Percentiles rank a stretch among this genome's conserved stretches.
Evolutionary conservation across 1,284 basidiomycete species (phyloP).

Genomic region (Pseudozyma thailandica): DNA sequence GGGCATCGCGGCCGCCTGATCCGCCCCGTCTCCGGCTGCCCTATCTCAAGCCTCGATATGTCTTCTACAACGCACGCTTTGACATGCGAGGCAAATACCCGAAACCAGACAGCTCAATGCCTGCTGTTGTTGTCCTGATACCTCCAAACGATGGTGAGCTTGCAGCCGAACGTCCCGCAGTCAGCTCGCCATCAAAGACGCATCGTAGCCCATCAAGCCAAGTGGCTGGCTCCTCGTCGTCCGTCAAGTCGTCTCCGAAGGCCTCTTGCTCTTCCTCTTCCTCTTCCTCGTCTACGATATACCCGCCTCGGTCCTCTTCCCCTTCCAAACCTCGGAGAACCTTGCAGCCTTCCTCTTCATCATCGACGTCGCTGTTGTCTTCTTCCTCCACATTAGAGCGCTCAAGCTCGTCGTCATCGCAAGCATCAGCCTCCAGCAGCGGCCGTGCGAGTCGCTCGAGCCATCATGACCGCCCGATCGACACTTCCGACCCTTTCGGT

Average conservation of each 20-base stretch:
- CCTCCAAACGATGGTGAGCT: conserved; percentile 5
- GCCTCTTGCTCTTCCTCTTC: background rate
- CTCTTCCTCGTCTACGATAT: background rate
- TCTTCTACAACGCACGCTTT: conserved; percentile 4
- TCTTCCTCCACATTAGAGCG: background rate
- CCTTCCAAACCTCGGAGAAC: background rate
- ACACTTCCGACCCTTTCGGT: conserved; percentile 25
- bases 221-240: background rate
- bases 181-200: conserved; percentile 9
- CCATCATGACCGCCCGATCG: conserved; percentile 13
- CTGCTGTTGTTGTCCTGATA: conserved; percentile 25
- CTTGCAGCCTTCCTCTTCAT: background rate
- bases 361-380: conserved; percentile 5
- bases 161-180: background rate
- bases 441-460: conserved; percentile 5
- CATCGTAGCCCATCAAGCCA: background rate
- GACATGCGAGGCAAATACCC: conserved; percentile 13
- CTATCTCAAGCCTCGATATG: conserved; percentile 15
- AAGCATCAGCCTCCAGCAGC: conserved; percentile 4
- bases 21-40: too few relatives aligned
- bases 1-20: background rate
- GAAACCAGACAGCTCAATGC: conserved; percentile 11
- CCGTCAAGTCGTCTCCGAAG: background rate
- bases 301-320: background rate
- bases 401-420: conserved; percentile 8